phyloP scores from a whole-genome alignment of 176 grass and related monocot genomes.

The Miscanthus lutarioriparius region DNA sequence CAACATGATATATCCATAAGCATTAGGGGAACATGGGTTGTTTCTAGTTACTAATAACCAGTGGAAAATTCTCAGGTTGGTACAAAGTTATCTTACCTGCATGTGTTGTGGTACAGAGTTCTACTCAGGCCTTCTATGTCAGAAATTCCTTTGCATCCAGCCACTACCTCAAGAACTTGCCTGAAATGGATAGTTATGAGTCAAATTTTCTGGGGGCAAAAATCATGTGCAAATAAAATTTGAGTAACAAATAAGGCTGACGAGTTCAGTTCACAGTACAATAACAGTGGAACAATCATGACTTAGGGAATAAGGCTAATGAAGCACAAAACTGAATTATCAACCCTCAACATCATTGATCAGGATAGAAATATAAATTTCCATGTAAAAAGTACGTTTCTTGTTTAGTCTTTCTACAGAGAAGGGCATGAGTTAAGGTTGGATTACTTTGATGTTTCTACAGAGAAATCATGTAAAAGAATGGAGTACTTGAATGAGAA shows the following conservation, averaged over 20 bases:
- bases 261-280: not conserved
- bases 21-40: not conserved
- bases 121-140: slow-evolving; percentile 81
- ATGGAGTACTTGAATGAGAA: not conserved
- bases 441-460: not conserved
- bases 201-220: slow-evolving; percentile 7
- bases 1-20: not conserved
- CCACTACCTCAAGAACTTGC: slow-evolving; percentile 90
- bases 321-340: not conserved
- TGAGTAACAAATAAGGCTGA: not conserved
- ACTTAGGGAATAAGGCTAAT: not conserved
- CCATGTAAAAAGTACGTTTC: not conserved
- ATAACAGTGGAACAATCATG: not conserved
- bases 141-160: slow-evolving; percentile 81
- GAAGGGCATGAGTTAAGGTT: not conserved
- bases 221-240: not conserved
- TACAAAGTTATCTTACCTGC: slow-evolving; percentile 56
- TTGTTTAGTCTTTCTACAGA: not conserved
- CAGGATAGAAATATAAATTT: slow-evolving; percentile 9
- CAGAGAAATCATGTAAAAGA: slow-evolving; percentile 6
- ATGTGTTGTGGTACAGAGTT: slow-evolving; percentile 87
- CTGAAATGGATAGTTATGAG: slow-evolving; percentile 42
- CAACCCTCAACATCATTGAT: slow-evolving; percentile 4
- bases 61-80: not conserved
- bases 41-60: not conserved